Evolutionary conservation across 73 alveolate species (phyloP).

Genomic region (Tetrahymena malaccensis): DNA sequence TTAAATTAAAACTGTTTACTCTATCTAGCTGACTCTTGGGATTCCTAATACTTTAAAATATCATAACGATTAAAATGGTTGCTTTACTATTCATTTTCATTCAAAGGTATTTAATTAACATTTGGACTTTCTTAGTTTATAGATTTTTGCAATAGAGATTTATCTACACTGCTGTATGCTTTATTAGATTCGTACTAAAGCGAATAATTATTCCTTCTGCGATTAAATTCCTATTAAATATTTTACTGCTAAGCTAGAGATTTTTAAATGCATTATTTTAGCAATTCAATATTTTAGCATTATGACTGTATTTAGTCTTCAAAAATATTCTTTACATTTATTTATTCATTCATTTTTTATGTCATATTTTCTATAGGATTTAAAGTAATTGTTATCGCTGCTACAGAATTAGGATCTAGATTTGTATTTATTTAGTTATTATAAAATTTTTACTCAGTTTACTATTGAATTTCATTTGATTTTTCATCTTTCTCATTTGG

Average conservation of each 20-base stretch:
- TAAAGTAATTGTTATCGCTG: neutral
- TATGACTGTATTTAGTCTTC: neutral
- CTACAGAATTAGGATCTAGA: neutral
- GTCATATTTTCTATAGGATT: neutral
- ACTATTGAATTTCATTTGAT: neutral
- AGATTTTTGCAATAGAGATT: neutral
- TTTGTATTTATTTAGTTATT: neutral
- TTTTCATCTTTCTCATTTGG: neutral
- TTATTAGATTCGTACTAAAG: neutral
- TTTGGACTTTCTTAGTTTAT: neutral
- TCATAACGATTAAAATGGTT: neutral
- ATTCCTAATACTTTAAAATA: neutral
- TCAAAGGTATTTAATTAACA: neutral
- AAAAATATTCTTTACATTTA: neutral
- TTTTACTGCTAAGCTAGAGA: neutral
- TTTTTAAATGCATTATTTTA: neutral
- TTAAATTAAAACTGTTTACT: neutral
- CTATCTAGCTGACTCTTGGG: neutral
- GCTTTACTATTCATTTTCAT: neutral
- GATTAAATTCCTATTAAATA: neutral
- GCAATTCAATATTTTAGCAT: neutral
- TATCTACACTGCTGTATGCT: neutral
- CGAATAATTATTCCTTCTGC: neutral
- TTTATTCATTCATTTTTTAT: neutral
- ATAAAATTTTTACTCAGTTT: neutral